Conservation (phyloP, 495 filamentous ascomycete species). For the Copromyces sp. region DNA sequence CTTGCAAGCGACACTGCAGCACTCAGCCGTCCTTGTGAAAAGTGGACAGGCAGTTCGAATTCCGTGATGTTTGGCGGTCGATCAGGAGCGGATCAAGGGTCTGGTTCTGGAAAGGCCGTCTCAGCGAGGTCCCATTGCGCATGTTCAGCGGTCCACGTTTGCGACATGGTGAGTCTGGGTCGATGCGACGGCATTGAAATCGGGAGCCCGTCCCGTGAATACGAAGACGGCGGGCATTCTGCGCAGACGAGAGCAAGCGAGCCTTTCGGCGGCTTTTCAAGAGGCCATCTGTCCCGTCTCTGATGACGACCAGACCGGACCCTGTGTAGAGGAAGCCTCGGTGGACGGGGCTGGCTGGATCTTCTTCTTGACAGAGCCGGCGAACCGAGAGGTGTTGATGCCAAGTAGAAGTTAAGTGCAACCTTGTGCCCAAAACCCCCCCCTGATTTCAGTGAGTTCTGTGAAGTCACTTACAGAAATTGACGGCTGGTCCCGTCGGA, state of each 20-base stretch:
- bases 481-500: neutral
- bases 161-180: conserved; percentile 1
- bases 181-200: conserved; percentile 5
- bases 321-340: neutral
- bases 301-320: neutral
- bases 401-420: neutral
- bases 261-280: neutral
- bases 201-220: conserved; percentile 19
- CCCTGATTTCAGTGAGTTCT: neutral
- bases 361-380: neutral
- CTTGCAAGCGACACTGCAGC: neutral
- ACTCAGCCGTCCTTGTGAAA: neutral
- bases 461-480: neutral
- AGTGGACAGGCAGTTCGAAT: neutral
- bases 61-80: neutral
- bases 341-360: neutral
- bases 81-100: neutral
- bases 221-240: neutral
- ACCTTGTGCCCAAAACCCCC: neutral
- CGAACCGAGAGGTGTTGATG: neutral
- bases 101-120: neutral
- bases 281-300: neutral
- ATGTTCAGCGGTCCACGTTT: neutral
- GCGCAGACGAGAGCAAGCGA: neutral
- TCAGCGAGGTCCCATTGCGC: neutral